A percentile compares a stretch with the other conserved stretches of the same genome.
These are phyloP conservation scores for Sedum album DNA, from an alignment of 164 flowering plant genomes.

Conservation along the genomic window DNA sequence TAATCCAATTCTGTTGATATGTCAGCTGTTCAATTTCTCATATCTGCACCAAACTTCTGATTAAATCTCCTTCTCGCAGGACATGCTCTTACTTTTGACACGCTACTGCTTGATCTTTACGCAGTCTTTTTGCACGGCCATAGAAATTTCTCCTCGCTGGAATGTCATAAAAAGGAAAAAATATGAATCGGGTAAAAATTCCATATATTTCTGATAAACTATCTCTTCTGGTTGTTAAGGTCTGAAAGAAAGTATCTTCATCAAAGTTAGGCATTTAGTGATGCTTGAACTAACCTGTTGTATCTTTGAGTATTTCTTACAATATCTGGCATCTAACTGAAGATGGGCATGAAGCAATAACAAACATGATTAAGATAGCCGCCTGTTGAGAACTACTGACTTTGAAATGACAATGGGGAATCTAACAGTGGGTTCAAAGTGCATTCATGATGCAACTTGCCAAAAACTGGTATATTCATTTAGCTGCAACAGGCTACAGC, in stretches of 20 bases:
- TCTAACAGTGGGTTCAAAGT: too few relatives aligned
- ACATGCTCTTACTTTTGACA: not conserved
- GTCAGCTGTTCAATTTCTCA: not conserved
- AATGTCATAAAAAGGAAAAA: too few relatives aligned
- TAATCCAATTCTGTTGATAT: slow-evolving; percentile 4
- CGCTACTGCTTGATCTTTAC: not conserved
- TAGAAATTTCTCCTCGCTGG: not conserved
- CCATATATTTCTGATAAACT: too few relatives aligned
- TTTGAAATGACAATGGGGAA: too few relatives aligned
- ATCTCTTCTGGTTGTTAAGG: not conserved
- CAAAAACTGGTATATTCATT: too few relatives aligned
- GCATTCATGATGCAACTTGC: too few relatives aligned
- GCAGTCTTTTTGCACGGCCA: not conserved
- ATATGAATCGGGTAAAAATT: too few relatives aligned
- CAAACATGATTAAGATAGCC: too few relatives aligned
- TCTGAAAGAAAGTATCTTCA: not conserved
- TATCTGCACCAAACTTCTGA: slow-evolving; percentile 6
- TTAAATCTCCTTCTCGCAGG: not conserved
- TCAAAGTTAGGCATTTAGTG: slow-evolving; percentile 2
- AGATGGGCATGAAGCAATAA: not conserved
- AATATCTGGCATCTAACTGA: not conserved
- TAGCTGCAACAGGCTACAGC: too few relatives aligned
- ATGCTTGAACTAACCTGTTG: not conserved
- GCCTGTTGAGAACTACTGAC: too few relatives aligned
- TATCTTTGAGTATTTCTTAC: slow-evolving; percentile 1